These are phyloP conservation scores for Skeletonema marinoi DNA, from an alignment of 108 stramenopile species.

Conservation along the genomic window DNA sequence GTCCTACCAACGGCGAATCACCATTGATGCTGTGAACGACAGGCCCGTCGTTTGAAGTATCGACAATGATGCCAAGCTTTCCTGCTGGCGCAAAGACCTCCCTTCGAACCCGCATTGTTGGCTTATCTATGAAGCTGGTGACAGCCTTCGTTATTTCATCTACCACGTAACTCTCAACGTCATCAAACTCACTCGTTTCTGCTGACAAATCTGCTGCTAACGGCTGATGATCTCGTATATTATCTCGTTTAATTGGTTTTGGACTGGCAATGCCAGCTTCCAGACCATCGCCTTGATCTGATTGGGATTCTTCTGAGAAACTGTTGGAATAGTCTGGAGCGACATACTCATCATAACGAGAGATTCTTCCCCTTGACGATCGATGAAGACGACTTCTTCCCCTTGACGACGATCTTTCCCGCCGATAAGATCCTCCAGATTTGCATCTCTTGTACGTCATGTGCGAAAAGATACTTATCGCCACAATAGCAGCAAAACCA, in stretches of 20 bases:
- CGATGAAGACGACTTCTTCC: neutral
- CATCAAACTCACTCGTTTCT: no score
- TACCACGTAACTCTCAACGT: neutral
- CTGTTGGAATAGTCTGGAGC: no score
- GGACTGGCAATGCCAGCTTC: constrained; percentile 23
- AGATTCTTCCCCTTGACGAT: neutral
- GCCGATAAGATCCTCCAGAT: neutral
- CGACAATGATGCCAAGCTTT: constrained; percentile 85
- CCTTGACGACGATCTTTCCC: neutral
- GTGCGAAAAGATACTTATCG: neutral
- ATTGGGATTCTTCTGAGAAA: neutral
- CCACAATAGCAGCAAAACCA: neutral
- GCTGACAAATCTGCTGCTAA: neutral
- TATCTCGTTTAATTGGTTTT: neutral
- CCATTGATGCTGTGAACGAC: constrained; percentile 66
- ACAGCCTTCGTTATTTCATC: neutral
- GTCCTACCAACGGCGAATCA: constrained; percentile 56
- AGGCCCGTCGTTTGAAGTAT: constrained; percentile 81
- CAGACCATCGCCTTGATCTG: constrained; percentile 13
- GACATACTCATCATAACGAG: neutral
- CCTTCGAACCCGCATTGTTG: neutral
- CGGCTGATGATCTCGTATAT: neutral
- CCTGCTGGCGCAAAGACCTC: constrained; percentile 72
- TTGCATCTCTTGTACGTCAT: neutral
- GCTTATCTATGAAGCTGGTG: neutral